Evolutionary conservation across 306 rosid genomes (phyloP).

Genomic region (Psophocarpus tetragonolobus): DNA sequence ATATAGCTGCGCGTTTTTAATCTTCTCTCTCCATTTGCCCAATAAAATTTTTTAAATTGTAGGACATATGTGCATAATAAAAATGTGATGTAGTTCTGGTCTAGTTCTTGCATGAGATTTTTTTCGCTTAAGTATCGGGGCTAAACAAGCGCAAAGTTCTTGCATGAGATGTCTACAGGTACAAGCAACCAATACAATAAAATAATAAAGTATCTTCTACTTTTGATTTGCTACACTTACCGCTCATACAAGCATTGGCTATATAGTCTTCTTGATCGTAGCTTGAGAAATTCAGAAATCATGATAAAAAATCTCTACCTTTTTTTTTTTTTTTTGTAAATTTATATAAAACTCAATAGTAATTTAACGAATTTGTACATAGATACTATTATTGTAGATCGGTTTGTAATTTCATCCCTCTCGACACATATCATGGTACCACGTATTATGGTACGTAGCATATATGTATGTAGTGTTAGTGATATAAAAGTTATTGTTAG

Average conservation of each 20-base stretch:
- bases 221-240: not conserved
- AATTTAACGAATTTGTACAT: not conserved
- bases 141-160: too few relatives aligned
- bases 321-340: not conserved
- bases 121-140: too few relatives aligned
- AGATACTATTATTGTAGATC: not conserved
- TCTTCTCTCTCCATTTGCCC: not conserved
- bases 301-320: not conserved
- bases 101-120: not conserved
- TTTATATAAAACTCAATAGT: not conserved
- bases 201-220: not conserved
- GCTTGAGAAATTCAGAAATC: not conserved
- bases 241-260: not conserved
- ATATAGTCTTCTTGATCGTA: not conserved
- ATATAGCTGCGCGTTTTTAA: not conserved
- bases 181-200: not conserved
- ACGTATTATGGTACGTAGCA: not conserved
- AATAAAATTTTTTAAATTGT: not conserved
- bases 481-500: not conserved
- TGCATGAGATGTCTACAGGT: not conserved
- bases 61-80: not conserved
- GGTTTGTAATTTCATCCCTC: not conserved
- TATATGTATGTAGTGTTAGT: too few relatives aligned
- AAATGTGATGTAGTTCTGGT: not conserved
- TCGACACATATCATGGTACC: not conserved